Conservation (phyloP, 208 protist genomes). For the Acanthamoeba triangularis region DNA sequence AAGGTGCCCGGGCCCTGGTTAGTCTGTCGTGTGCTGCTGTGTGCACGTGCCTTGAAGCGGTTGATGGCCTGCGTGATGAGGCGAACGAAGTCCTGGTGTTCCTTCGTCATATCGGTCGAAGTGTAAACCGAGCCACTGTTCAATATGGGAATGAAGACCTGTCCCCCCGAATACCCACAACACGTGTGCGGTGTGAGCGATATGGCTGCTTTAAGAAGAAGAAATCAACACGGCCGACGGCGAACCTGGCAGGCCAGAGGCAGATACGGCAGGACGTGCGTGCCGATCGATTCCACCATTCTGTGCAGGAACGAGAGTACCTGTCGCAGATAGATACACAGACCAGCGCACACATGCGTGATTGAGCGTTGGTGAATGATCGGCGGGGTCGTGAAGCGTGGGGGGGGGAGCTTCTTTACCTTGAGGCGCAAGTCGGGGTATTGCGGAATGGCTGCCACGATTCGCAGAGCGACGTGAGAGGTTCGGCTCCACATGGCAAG, state of each 20-base stretch:
- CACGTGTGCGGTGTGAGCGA: too few relatives aligned
- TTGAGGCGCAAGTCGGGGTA: slow-evolving; percentile 22
- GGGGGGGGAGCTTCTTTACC: background rate
- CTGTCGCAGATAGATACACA: background rate
- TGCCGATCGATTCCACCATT: slow-evolving; percentile 45
- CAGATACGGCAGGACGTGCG: slow-evolving; percentile 33
- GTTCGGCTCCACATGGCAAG: slow-evolving; percentile 6
- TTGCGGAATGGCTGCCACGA: slow-evolving; percentile 9
- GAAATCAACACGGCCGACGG: too few relatives aligned
- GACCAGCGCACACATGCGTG: background rate
- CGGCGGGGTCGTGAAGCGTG: too few relatives aligned
- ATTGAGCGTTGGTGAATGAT: background rate
- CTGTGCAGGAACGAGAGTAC: slow-evolving; percentile 40
- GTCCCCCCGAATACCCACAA: too few relatives aligned
- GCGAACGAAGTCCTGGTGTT: slow-evolving; percentile 49
- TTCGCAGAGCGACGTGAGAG: background rate
- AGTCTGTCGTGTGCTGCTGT: background rate
- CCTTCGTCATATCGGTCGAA: slow-evolving; percentile 6
- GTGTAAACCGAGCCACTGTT: background rate
- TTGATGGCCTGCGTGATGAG: slow-evolving; percentile 13
- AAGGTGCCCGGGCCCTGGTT: too few relatives aligned
- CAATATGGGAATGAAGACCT: slow-evolving; percentile 56
- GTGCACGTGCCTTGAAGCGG: background rate
- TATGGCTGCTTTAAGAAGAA: background rate
- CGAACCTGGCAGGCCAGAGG: slow-evolving; percentile 14